phyloP scores from a whole-genome alignment of 805 yeast species.

The Wickerhamomyces rabaulensis region DNA sequence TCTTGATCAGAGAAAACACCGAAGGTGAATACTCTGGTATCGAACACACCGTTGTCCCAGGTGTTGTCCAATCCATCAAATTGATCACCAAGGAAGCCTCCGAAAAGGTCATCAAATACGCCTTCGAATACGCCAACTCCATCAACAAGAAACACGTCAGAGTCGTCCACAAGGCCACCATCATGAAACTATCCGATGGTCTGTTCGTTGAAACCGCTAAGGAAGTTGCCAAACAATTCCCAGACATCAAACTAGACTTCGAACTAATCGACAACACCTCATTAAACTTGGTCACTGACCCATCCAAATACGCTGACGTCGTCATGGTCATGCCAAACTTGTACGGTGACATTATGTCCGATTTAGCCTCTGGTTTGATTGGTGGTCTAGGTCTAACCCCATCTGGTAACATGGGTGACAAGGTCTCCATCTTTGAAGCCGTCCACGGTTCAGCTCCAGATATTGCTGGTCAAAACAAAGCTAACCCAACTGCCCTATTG shows the following conservation, averaged over 20 bases:
- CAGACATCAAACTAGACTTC: constrained; percentile 74
- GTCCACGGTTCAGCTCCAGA: constrained; percentile 99
- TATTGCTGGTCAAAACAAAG: constrained; percentile 97
- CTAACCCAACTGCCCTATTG: constrained; percentile 97
- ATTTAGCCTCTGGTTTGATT: constrained; percentile 93
- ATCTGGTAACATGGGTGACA: constrained; percentile 98
- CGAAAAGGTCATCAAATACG: constrained; percentile 94
- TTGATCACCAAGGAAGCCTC: constrained; percentile 95
- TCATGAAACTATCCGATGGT: constrained; percentile 98
- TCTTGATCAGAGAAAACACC: constrained; percentile 96
- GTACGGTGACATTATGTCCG: constrained; percentile 99
- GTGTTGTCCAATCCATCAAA: constrained; percentile 97
- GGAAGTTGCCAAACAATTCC: constrained; percentile 86
- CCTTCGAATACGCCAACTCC: constrained; percentile 91
- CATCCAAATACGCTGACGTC: constrained; percentile 73
- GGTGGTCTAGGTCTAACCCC: constrained; percentile 99
- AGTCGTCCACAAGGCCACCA: constrained; percentile 97
- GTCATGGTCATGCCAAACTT: constrained; percentile 98
- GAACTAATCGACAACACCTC: constrained; percentile 97
- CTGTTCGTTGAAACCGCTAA: constrained; percentile 88
- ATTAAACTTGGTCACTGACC: constrained; percentile 83
- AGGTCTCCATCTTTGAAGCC: constrained; percentile 97
- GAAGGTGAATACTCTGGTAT: constrained; percentile 99
- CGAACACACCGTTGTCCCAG: constrained; percentile 96
- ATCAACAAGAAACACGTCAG: constrained; percentile 82